Base-by-base conservation (phyloP, 2,329 filamentous ascomycete genomes). In the Fusarium luffae region DNA sequence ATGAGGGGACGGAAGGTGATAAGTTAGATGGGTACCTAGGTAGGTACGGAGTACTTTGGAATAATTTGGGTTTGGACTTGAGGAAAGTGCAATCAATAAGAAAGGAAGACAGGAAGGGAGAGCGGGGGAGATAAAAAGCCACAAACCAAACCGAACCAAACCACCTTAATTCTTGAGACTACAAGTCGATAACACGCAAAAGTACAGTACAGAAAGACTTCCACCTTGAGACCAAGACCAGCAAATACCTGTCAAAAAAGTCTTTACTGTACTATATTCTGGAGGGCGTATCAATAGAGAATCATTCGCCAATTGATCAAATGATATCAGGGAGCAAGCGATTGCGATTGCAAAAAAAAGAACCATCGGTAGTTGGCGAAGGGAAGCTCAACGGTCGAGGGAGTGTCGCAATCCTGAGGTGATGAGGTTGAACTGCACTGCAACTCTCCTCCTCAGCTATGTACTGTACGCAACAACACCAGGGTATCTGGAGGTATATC, bases 61-160 rank as follows among this genome's bases (percentile, higher is more conserved):
- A 54, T 27, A 60, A 37, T 47, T 63, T 49, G 32, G 43, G 37
- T 54, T 59, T 47, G 59, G 61, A 18, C 46, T 62, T 34, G 59
- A 52, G 25, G 23, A 61, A 52, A 69, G 55, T 49, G 32, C 43
- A 54, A 69, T 52, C 49, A 47, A 28, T 48, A 19, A 30, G 42
- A 49, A 41, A 19, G 21, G 42, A 49, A 41, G 23, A n/a, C 40
- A 18, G 40, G 43, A 46, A 70, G 63, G 63, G 59, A 71, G 68
- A 58, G 63, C 58, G 59, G 54, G 59, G 61, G 54, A 68, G 66
- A 71, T 70, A 70, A 68, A 63, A 68, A 69, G 63, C 63, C 63
- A 66, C 63, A 59, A 57, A 60, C 32, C 37, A 13, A 16, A 19
- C 30, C 37, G 12, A 14, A 19, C 48, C 27, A 34, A 34, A 34